A percentile compares a stretch with the other conserved stretches of the same genome.
These are phyloP conservation scores for Mycena latifolia DNA, from an alignment of 768 basidiomycete species.

Conservation along the genomic window DNA sequence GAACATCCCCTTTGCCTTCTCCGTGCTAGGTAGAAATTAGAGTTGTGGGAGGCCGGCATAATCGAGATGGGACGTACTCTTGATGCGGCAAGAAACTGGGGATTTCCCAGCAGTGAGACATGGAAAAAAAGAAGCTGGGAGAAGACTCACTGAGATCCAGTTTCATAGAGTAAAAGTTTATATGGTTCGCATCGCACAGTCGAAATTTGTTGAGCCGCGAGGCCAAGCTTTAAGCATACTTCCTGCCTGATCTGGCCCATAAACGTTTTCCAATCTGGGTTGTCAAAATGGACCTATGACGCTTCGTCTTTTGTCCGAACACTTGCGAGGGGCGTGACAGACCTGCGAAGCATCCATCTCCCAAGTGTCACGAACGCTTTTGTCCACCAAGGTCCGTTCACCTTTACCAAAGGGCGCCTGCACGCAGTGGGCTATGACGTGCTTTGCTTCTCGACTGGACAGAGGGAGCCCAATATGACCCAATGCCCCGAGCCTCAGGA, in stretches of 20 bases:
- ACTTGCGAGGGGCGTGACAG: background rate
- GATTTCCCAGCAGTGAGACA: background rate
- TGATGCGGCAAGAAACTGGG: slow-evolving; percentile 49
- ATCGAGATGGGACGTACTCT: slow-evolving; percentile 33
- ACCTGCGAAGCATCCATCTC: slow-evolving; percentile 58
- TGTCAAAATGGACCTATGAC: slow-evolving; percentile 51
- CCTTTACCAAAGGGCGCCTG: slow-evolving; percentile 63
- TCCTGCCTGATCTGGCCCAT: slow-evolving; percentile 38
- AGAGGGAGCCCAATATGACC: slow-evolving; percentile 18
- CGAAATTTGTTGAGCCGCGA: slow-evolving; percentile 16
- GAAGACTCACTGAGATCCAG: slow-evolving; percentile 51
- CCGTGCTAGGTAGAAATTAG: slow-evolving; percentile 37
- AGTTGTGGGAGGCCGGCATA: too few species aligned
- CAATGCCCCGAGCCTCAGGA: slow-evolving; percentile 13
- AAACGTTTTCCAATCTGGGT: slow-evolving; percentile 54
- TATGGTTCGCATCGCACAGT: slow-evolving; percentile 45
- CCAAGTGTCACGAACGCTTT: slow-evolving; percentile 61
- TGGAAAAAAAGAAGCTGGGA: background rate
- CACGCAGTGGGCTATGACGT: slow-evolving; percentile 42
- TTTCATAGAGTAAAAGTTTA: slow-evolving; percentile 53
- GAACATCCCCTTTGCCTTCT: slow-evolving; percentile 53
- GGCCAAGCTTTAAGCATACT: slow-evolving; percentile 25
- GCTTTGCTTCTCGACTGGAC: slow-evolving; percentile 21
- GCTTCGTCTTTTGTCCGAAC: slow-evolving; percentile 31
- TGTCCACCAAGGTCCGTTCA: slow-evolving; percentile 56